A percentile compares a stretch with the other conserved stretches of the same genome.
Conservation (phyloP, 176 grass and related monocot genomes). For the Oryza brachyantha region DNA sequence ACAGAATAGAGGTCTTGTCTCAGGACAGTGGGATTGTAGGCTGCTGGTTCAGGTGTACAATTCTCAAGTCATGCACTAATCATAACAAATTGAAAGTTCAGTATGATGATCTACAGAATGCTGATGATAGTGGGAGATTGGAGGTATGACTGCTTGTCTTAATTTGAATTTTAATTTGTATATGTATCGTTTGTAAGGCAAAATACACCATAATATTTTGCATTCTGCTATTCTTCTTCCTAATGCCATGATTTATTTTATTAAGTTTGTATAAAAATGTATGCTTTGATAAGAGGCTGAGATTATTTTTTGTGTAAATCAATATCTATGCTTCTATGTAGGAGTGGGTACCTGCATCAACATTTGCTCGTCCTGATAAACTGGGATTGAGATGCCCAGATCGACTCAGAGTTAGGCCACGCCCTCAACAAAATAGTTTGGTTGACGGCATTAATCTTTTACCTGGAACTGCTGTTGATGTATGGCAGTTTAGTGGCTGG, state of each 20-base stretch:
- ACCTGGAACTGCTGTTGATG: conserved; percentile 76
- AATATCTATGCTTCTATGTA: conserved; percentile 30
- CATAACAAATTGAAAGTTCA: conserved; percentile 84
- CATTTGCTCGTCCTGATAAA: conserved; percentile 73
- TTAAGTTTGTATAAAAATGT: not conserved
- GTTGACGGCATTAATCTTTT: conserved; percentile 35
- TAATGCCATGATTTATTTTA: not conserved
- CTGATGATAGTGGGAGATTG: conserved; percentile 71
- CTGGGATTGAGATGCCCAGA: conserved; percentile 62
- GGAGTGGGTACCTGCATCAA: conserved; percentile 70
- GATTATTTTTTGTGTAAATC: not conserved
- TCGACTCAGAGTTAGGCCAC: conserved; percentile 65
- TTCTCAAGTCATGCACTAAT: conserved; percentile 62
- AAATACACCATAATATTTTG: not conserved
- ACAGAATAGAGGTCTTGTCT: conserved; percentile 88
- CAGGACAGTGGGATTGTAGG: conserved; percentile 95
- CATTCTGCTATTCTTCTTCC: not conserved
- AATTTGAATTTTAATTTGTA: conserved; percentile 20
- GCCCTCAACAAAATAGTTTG: conserved; percentile 46
- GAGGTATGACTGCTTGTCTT: conserved; percentile 53
- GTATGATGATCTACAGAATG: conserved; percentile 88
- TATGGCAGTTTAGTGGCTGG: conserved; percentile 86
- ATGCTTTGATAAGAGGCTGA: conserved; percentile 15
- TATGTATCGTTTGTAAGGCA: not conserved
- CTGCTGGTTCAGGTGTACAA: conserved; percentile 96